phyloP scores from a whole-genome alignment of 1,284 basidiomycete species.

The Cutaneotrichosporon spelunceum region DNA sequence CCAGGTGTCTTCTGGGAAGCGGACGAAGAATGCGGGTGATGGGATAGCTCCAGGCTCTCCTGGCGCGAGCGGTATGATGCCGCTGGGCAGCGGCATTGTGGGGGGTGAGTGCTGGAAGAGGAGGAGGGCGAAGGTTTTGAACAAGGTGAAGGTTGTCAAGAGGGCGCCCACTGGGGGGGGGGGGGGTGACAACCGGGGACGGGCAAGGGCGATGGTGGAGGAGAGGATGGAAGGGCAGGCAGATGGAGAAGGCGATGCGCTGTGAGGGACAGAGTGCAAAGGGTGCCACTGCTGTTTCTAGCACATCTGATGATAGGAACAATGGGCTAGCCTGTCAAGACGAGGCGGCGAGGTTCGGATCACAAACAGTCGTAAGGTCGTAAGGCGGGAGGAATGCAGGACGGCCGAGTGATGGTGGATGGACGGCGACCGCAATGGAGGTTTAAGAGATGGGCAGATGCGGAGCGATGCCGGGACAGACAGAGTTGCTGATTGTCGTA shows the following conservation, averaged over 20 bases:
- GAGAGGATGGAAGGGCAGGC: background rate
- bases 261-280: slow-evolving; percentile 1
- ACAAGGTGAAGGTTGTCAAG: background rate
- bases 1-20: slow-evolving; percentile 43
- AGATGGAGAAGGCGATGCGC: background rate
- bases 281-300: slow-evolving; percentile 5
- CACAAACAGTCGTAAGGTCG: background rate
- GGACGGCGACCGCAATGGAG: background rate
- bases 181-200: background rate
- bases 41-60: slow-evolving; percentile 10
- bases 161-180: background rate
- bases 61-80: slow-evolving; percentile 24
- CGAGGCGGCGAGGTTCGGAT: slow-evolving; percentile 3
- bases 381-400: background rate
- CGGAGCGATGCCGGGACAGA: background rate
- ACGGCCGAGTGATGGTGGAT: background rate
- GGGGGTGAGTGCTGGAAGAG: background rate
- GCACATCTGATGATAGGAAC: slow-evolving; percentile 6
- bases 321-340: background rate
- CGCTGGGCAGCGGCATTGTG: slow-evolving; percentile 29
- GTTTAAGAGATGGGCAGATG: background rate
- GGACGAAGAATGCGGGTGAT: slow-evolving; percentile 34
- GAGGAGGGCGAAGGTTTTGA: too few relatives aligned
- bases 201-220: background rate
- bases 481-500: background rate